These are phyloP conservation scores for Chlorella vulgaris DNA, from an alignment of 139 green algal species.

Conservation along the genomic window DNA sequence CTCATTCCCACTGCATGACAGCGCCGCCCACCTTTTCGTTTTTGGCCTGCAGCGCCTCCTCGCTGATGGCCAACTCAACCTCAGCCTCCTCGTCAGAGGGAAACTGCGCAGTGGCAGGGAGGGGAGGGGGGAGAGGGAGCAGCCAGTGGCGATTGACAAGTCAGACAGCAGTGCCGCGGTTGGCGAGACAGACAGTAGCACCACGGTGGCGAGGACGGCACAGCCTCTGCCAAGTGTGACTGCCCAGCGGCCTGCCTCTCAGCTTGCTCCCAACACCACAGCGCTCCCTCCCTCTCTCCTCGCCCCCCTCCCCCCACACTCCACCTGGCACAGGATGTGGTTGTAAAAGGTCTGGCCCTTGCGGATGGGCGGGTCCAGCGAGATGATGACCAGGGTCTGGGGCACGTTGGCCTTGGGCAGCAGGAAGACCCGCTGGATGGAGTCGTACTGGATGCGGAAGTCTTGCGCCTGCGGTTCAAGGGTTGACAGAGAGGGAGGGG, in stretches of 20 bases:
- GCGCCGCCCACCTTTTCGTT: conserved; percentile 74
- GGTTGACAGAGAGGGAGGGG: neutral
- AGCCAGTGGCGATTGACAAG: neutral
- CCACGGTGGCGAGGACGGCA: too few species aligned
- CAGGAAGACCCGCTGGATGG: conserved; percentile 89
- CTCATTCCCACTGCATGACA: neutral
- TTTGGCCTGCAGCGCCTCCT: conserved; percentile 77
- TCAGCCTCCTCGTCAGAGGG: conserved; percentile 74
- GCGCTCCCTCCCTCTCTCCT: neutral
- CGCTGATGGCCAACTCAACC: conserved; percentile 80
- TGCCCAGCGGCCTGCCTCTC: neutral
- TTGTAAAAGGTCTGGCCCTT: conserved; percentile 97
- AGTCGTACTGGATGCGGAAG: conserved; percentile 94
- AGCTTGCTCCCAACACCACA: neutral
- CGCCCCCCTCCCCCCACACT: neutral
- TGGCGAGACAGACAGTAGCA: neutral
- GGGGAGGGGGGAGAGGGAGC: neutral
- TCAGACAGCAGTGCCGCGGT: neutral
- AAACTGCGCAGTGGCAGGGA: neutral
- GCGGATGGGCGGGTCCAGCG: conserved; percentile 92
- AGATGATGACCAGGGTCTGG: conserved; percentile 89
- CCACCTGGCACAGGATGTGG: conserved; percentile 91
- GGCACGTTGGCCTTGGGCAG: conserved; percentile 87
- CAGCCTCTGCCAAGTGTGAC: neutral
- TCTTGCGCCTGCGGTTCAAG: conserved; percentile 77